Evolutionary conservation across 2,329 filamentous ascomycete genomes (phyloP).

Genomic region (Penicillium sp.): DNA sequence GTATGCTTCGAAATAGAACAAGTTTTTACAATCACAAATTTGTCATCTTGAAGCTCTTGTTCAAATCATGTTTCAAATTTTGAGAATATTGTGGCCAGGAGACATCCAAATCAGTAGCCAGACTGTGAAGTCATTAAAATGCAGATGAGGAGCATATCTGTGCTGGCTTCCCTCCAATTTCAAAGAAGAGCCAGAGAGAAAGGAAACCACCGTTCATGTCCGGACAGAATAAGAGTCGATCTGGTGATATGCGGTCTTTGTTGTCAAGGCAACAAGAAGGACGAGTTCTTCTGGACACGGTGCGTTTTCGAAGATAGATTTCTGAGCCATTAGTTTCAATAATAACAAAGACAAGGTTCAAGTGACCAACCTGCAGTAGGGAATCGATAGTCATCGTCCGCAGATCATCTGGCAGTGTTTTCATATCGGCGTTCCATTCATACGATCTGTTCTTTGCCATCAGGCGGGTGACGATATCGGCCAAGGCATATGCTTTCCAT

Average conservation of each 20-base stretch:
- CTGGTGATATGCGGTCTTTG: slow-evolving; percentile 7
- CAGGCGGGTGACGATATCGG: slow-evolving; percentile 15
- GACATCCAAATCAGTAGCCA: background rate
- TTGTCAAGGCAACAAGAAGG: slow-evolving; percentile 4
- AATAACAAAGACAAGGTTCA: background rate
- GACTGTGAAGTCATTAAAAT: background rate
- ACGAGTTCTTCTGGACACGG: slow-evolving; percentile 9
- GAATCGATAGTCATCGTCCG: background rate
- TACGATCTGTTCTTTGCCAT: slow-evolving; percentile 12
- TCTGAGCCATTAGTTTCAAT: slow-evolving; percentile 4
- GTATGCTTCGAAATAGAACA: background rate
- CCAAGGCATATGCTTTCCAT: slow-evolving; percentile 15
- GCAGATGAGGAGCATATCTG: background rate
- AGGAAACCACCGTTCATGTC: background rate
- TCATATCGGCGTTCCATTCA: slow-evolving; percentile 10
- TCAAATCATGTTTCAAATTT: background rate
- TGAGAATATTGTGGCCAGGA: background rate
- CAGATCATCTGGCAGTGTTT: slow-evolving; percentile 7
- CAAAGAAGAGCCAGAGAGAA: background rate
- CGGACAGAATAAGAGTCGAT: slow-evolving; percentile 9
- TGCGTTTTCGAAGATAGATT: slow-evolving; percentile 1
- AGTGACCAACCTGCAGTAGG: slow-evolving; percentile 8
- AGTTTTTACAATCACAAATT: background rate
- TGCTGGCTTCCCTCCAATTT: background rate
- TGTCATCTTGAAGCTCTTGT: background rate